Conservation (phyloP, 257 asterid genomes). For the Nicotiana tabacum region DNA sequence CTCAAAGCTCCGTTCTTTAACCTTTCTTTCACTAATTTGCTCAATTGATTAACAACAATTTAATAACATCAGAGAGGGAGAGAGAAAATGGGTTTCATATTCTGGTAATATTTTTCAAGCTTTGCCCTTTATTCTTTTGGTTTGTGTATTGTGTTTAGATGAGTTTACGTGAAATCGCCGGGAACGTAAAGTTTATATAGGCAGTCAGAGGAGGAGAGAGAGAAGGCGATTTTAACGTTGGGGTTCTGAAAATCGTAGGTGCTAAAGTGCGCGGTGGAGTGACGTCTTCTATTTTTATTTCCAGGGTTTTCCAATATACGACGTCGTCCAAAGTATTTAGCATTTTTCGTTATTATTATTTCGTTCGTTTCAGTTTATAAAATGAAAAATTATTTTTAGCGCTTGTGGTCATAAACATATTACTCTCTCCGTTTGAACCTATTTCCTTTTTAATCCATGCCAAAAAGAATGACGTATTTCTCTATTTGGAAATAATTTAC, state of each 20-base stretch:
- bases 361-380: too few species aligned
- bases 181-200: constrained; percentile 23
- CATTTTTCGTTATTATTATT: accelerated
- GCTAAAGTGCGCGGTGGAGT: constrained; percentile 3
- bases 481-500: too few species aligned
- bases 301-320: not conserved
- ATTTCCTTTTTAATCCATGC: too few species aligned
- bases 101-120: not conserved
- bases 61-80: not conserved
- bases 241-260: constrained; percentile 1
- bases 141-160: not conserved
- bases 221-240: constrained; percentile 29
- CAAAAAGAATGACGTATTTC: too few species aligned
- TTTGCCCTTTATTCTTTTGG: not conserved
- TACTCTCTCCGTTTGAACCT: too few species aligned
- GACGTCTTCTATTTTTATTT: constrained; percentile 1
- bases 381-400: too few species aligned
- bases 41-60: not conserved
- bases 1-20: not conserved
- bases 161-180: constrained; percentile 25
- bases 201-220: not conserved
- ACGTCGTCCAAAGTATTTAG: not conserved
- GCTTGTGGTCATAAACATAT: too few species aligned
- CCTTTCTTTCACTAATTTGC: not conserved
- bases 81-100: not conserved